These are phyloP conservation scores for Pulicaria dysenterica DNA, from an alignment of 129 eudicot species.

Conservation along the genomic window DNA sequence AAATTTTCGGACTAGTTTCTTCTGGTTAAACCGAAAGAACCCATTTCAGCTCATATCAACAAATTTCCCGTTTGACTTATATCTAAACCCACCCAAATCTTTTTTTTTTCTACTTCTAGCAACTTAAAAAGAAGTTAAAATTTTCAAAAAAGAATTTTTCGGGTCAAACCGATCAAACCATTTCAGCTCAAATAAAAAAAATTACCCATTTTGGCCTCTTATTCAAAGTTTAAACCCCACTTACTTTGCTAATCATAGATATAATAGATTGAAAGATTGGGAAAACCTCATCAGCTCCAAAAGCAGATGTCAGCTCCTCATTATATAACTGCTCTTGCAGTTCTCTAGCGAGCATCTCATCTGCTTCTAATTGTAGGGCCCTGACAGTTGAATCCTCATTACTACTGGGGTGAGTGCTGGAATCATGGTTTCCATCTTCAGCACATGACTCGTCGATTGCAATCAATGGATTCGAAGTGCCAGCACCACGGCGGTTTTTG, in stretches of 20 bases:
- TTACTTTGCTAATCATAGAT: background rate
- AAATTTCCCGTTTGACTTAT: background rate
- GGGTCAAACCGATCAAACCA: background rate
- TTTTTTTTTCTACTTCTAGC: background rate
- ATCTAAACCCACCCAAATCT: background rate
- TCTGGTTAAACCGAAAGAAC: background rate
- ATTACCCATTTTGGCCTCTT: background rate
- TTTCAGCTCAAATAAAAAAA: background rate
- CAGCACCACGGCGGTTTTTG: constrained; percentile 32
- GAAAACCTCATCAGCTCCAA: constrained; percentile 55
- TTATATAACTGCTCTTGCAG: constrained; percentile 91
- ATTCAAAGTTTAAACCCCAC: background rate
- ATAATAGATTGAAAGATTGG: constrained; percentile 10
- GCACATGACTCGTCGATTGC: constrained; percentile 56
- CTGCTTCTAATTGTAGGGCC: constrained; percentile 79
- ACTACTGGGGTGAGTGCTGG: constrained; percentile 32
- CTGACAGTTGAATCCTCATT: constrained; percentile 49
- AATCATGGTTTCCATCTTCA: constrained; percentile 36
- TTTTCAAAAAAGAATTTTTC: background rate
- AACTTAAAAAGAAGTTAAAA: background rate
- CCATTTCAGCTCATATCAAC: background rate
- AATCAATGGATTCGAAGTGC: constrained; percentile 36
- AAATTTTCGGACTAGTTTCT: background rate
- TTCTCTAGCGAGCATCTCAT: constrained; percentile 89
- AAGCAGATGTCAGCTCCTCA: constrained; percentile 50